Evolutionary conservation across 345 rosid genomes (phyloP), one percentile per base, ranked within the genome.

Genomic region (Firmiana major): DNA sequence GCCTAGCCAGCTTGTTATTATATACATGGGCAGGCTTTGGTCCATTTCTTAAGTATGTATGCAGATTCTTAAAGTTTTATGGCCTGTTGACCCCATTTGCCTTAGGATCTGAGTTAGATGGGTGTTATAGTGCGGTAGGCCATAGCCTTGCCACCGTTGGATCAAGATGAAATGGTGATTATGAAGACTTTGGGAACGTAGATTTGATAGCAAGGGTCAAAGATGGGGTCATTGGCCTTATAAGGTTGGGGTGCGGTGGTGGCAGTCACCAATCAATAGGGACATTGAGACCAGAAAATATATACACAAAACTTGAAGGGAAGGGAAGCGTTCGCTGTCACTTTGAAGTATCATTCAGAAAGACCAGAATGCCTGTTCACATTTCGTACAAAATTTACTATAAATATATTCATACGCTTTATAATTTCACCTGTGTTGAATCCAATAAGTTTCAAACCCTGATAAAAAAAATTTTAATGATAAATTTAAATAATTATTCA

Each of bases 1-100:
- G 65, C 36, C 45, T 72, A 34, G 63, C 34, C 65, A 54, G 48
- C 36, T 73, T 71, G 17, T 31, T 53, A 31, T 68, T 48, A 31
- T 73, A 73, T 73, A 55, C 22, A 55, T 28, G 53, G 51, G 21
- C 34, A 40, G 46, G 42, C 42, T 31, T 70, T 55, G 75, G 63
- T 51, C 63, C 75, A 70, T 70, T 49, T 70, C 31, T 54, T n/a
- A 71, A 53, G 60, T 54, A 36, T 71, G 42, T 53, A 48, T 31
- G 21, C 31, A 66, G 71, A 49, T 49, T 49, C 54, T 49, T 49
- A 49, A 49, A 49, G 54, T 49, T 49, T 49, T 4, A 17, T 5
- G 57, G 16, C 58, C 24, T 54, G 22, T 19, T n/a, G 58, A 54
- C 58, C 58, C 24, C 58, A 48, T 54, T 54, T 54, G 24, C 22